Evolutionary conservation across 768 basidiomycete genomes (phyloP).

Genomic region (Pleurotus giganteus): DNA sequence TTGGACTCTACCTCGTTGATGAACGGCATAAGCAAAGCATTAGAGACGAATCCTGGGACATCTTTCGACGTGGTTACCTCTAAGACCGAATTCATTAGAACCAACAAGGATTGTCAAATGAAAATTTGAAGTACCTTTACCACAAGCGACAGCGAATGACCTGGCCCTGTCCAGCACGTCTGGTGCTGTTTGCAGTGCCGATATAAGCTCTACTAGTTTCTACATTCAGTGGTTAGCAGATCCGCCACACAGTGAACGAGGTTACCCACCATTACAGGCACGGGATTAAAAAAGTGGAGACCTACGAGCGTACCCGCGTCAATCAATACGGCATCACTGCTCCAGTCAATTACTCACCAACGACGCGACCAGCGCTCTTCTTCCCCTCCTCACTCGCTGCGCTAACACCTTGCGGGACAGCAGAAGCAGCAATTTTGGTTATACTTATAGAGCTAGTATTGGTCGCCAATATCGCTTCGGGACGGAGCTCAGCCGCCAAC

Average conservation of each 20-base stretch:
- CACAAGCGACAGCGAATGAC: slow-evolving; percentile 83
- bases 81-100: slow-evolving; percentile 25
- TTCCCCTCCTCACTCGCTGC: slow-evolving; percentile 64
- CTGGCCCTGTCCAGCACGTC: slow-evolving; percentile 75
- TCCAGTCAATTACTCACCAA: slow-evolving; percentile 52
- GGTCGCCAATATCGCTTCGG: slow-evolving; percentile 79
- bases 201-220: slow-evolving; percentile 96
- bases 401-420: slow-evolving; percentile 55
- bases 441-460: slow-evolving; percentile 96
- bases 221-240: slow-evolving; percentile 23
- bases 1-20: slow-evolving; percentile 74
- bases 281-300: slow-evolving; percentile 95
- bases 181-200: slow-evolving; percentile 85
- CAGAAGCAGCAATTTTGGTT: slow-evolving; percentile 87
- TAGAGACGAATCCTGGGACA: slow-evolving; percentile 94
- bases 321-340: not conserved
- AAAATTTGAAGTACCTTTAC: slow-evolving; percentile 60
- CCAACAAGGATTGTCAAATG: not conserved
- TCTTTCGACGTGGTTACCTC: slow-evolving; percentile 91
- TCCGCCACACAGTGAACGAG: not conserved
- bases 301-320: slow-evolving; percentile 37
- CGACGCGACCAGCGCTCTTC: slow-evolving; percentile 68
- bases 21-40: slow-evolving; percentile 94
- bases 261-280: slow-evolving; percentile 84
- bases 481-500: slow-evolving; percentile 65